Conservation (phyloP, 192 early-diverging fungal genomes). For the Coemansia umbellata region DNA sequence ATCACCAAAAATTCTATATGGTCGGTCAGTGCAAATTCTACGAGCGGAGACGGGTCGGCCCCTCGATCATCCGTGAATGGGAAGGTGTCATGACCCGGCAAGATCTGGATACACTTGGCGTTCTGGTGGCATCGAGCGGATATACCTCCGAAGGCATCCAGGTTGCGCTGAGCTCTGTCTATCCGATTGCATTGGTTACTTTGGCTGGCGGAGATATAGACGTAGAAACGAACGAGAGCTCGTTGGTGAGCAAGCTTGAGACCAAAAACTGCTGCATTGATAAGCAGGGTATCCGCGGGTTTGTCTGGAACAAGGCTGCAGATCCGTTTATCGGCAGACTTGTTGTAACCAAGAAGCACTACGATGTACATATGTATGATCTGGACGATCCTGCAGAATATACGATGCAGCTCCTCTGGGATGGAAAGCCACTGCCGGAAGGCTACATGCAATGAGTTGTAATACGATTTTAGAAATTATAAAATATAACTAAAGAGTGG, state of each 20-base stretch:
- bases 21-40: constrained; percentile 48
- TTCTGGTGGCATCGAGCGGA: constrained; percentile 33
- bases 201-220: constrained; percentile 3
- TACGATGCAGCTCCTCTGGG: constrained; percentile 43
- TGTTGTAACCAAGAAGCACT: constrained; percentile 40
- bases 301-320: constrained; percentile 46
- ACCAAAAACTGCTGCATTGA: background rate
- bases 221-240: background rate
- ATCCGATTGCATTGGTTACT: constrained; percentile 36
- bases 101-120: constrained; percentile 28
- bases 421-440: constrained; percentile 26
- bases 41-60: constrained; percentile 42
- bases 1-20: constrained; percentile 21
- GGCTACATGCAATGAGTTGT: background rate
- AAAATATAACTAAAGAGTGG: no score
- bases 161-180: constrained; percentile 33
- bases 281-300: constrained; percentile 19
- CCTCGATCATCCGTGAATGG: constrained; percentile 44
- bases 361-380: constrained; percentile 22
- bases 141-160: constrained; percentile 25
- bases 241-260: no score
- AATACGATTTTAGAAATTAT: no score
- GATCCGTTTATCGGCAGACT: constrained; percentile 33
- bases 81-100: constrained; percentile 48
- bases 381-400: constrained; percentile 26